Evolutionary conservation across 371 early-diverging fungal species (phyloP).

Genomic region (Haplosporangium sp.): DNA sequence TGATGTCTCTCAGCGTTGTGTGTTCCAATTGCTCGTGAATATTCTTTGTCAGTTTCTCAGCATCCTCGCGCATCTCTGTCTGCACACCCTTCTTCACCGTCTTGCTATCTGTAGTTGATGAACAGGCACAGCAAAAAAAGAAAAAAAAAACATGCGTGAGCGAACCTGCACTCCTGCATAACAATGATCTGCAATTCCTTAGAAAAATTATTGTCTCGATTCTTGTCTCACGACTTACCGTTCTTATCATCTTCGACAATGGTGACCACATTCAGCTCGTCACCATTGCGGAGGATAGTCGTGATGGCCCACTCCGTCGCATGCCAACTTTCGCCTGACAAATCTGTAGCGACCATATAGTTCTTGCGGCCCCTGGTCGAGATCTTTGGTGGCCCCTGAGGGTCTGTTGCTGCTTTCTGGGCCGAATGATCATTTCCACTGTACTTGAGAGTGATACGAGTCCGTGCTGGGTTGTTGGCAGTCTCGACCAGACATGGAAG

Average conservation of each 20-base stretch:
- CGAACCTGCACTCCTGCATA: too few relatives aligned
- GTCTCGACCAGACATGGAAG: slow-evolving; percentile 51
- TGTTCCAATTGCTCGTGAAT: slow-evolving; percentile 53
- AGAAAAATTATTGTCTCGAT: slow-evolving; percentile 9
- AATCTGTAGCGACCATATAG: slow-evolving; percentile 46
- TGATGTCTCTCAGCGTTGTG: slow-evolving; percentile 60
- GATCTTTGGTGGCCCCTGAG: slow-evolving; percentile 51
- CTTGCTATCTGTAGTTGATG: slow-evolving; percentile 57
- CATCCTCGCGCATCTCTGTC: slow-evolving; percentile 54
- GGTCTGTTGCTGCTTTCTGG: slow-evolving; percentile 9
- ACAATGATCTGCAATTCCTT: too few relatives aligned
- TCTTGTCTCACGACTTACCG: slow-evolving; percentile 19
- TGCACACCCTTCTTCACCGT: slow-evolving; percentile 43
- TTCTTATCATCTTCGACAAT: slow-evolving; percentile 64
- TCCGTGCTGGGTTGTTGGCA: slow-evolving; percentile 47
- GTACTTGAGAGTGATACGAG: slow-evolving; percentile 49
- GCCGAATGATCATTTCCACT: slow-evolving; percentile 42
- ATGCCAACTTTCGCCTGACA: slow-evolving; percentile 51
- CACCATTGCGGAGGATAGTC: slow-evolving; percentile 67
- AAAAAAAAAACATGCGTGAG: background rate
- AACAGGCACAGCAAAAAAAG: background rate
- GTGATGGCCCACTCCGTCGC: slow-evolving; percentile 65
- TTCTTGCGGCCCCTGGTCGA: slow-evolving; percentile 56
- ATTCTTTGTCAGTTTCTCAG: slow-evolving; percentile 53
- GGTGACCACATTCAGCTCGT: slow-evolving; percentile 66